Base-by-base conservation (phyloP, 306 rosid genomes). In the Spatholobus suberectus region DNA sequence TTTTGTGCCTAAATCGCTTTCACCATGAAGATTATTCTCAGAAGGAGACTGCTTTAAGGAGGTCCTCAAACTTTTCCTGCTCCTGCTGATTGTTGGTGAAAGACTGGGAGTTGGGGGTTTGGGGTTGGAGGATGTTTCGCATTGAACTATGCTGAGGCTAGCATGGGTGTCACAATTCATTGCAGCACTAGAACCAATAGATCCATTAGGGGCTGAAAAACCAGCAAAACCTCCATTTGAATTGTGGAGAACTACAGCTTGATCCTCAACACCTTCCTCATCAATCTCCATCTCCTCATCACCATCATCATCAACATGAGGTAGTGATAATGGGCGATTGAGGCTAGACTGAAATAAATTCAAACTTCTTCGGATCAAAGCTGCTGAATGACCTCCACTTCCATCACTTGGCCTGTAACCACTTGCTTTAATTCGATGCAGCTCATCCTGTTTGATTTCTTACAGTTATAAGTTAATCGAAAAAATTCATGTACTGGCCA, bases 281-380 rank as follows among this genome's bases (percentile, higher is more conserved):
- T 85, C 96, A 84, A 94, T 93, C 86, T 94, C 98, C 98, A 94
- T 94, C 90, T 90, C 98, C 80, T 92, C 96, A 83, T 94, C 97
- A 61, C 96, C 87, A 73, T 94, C 98, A 43, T 92, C 89, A 14
- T 92, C 97, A 43, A 89, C 82, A 81, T 40, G 89, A 80, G 88
- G 84, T 77, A 89, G 81, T 58, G 89, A 41, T 58, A 76, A 59
- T 3, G 90, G 92, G 75, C 69, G 72, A 35, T 54, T 84, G 62
- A 94, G 86, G 85, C 88, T 89, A 57, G 89, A 83, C 85, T 78
- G 89, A 37, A 94, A 75, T 59, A 93, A 84, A 84, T 73, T 84
- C 83, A 94, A 81, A 78, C 98, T 94, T 85, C 91, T 91, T 61
- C 89, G 91, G 62, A 94, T 91, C 98, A 96, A 91, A 75, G 95